Base-by-base conservation (phyloP, 768 basidiomycete genomes). In the Tulasnella sp. region DNA sequence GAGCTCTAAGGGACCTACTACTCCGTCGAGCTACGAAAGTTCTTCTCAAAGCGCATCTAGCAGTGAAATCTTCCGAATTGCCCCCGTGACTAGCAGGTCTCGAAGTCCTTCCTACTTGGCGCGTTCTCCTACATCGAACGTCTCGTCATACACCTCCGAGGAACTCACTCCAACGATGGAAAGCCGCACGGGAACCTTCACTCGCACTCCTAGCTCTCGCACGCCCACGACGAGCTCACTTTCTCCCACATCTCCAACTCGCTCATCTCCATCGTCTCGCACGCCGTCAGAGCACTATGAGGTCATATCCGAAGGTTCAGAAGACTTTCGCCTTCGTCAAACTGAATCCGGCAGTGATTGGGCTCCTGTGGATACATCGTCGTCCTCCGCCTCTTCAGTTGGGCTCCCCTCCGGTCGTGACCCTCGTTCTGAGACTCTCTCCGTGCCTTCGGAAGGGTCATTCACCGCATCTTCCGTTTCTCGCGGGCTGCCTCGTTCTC, bases 61-160 rank as follows among this genome's bases (percentile, higher is more conserved):
- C 40, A 79, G 78, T 37, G 72, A 79, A n/a, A 48, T 73, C 64
- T n/a, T 69, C 20, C 64, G 69, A 34, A 72, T 69, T 40, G 78
- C 78, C 6, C 58, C 58, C 22, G 1, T 16, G 60, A n/a, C 42
- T 5, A 28, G 46, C n/a, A 2, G 28, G 6, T 4, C 75, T 50
- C 44, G 20, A n/a, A n/a, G n/a, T n/a, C n/a, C n/a, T n/a, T n/a
- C n/a, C n/a, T n/a, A n/a, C n/a, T n/a, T n/a, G n/a, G n/a, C n/a
- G n/a, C n/a, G n/a, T n/a, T n/a, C n/a, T n/a, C n/a, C n/a, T n/a
- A n/a, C n/a, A n/a, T n/a, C n/a, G n/a, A n/a, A 76, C 12, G 75
- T 76, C 24, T 76, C 75, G 20, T 76, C 75, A 2, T 76, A 76
- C 46, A 46, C 46, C 22, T 76, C 75, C 9, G 60, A 64, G 12